Conservation (phyloP, 2,329 filamentous ascomycete species). For the Neonectria sp. region DNA sequence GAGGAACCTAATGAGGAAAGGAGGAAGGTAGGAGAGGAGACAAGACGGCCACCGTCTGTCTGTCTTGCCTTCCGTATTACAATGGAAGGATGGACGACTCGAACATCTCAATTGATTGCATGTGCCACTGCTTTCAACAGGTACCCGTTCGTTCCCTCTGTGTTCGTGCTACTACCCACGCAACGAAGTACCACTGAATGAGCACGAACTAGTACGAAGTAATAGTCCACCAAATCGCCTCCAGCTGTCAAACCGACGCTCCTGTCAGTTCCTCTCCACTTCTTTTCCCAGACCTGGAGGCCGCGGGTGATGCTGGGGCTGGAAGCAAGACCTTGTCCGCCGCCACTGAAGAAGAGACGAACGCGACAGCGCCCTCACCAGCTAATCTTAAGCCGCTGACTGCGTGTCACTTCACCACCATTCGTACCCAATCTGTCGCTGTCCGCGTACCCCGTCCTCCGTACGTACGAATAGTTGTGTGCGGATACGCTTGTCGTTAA, state of each 20-base stretch:
- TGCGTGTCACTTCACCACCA: constrained; percentile 1
- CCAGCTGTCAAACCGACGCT: not conserved
- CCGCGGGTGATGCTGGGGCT: constrained; percentile 7
- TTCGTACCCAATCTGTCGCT: constrained; percentile 5
- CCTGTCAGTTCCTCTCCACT: not conserved
- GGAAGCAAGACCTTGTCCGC: constrained; percentile 20
- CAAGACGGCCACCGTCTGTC: too few species aligned
- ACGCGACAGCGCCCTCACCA: constrained; percentile 10
- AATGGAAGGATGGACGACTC: not conserved
- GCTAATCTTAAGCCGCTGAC: constrained; percentile 15
- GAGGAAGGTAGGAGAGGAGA: not conserved
- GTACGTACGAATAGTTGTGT: not conserved
- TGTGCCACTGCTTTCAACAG: not conserved
- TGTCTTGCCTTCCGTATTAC: too few species aligned
- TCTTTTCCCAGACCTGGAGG: constrained; percentile 21
- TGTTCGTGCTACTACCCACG: too few species aligned
- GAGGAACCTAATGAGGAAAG: not conserved
- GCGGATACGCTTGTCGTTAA: not conserved
- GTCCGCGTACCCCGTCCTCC: constrained; percentile 10
- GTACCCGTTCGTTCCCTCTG: too few species aligned
- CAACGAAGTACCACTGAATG: too few species aligned
- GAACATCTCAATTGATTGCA: not conserved
- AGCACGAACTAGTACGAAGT: too few species aligned
- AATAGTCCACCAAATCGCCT: not conserved
- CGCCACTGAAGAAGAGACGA: constrained; percentile 14